Evolutionary conservation across 257 asterid species (phyloP).

Genomic region (Verbascum thapsus): DNA sequence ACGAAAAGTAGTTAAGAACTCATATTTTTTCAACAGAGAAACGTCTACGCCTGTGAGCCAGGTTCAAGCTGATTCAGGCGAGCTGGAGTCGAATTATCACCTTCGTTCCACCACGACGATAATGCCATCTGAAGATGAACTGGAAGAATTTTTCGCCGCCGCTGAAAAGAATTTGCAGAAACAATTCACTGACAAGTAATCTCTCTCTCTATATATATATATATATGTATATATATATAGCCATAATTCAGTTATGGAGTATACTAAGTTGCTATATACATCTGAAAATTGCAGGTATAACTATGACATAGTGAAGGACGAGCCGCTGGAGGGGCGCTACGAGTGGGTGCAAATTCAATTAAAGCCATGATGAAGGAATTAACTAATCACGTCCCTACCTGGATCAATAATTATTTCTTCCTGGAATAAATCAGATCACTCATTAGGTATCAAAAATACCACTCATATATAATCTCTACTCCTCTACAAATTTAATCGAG

Average conservation of each 20-base stretch:
- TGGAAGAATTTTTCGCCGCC: constrained; percentile 57
- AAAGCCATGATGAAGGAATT: constrained; percentile 37
- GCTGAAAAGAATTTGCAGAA: constrained; percentile 55
- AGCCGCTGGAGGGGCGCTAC: constrained; percentile 59
- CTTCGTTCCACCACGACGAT: constrained; percentile 28
- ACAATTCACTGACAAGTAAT: constrained; percentile 51
- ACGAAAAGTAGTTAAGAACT: not conserved
- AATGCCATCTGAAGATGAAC: constrained; percentile 54
- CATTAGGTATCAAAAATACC: not conserved
- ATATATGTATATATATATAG: too few species aligned
- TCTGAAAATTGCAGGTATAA: constrained; percentile 51
- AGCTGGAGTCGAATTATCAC: constrained; percentile 40
- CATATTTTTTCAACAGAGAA: constrained; percentile 40
- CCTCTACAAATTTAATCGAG: constrained; percentile 30
- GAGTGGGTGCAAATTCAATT: constrained; percentile 49
- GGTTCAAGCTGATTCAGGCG: constrained; percentile 36
- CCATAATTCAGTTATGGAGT: not conserved
- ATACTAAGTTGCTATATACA: not conserved
- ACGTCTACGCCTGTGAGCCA: constrained; percentile 39
- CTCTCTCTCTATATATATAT: too few species aligned
- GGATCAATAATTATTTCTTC: constrained; percentile 15
- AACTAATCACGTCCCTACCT: too few species aligned
- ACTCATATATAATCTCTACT: constrained; percentile 15
- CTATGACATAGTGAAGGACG: constrained; percentile 57
- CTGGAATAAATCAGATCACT: constrained; percentile 25